A percentile compares a stretch with the other conserved stretches of the same genome.
These are phyloP conservation scores for Penicillium freii DNA, from an alignment of 2,329 filamentous ascomycete genomes.

Conservation along the genomic window DNA sequence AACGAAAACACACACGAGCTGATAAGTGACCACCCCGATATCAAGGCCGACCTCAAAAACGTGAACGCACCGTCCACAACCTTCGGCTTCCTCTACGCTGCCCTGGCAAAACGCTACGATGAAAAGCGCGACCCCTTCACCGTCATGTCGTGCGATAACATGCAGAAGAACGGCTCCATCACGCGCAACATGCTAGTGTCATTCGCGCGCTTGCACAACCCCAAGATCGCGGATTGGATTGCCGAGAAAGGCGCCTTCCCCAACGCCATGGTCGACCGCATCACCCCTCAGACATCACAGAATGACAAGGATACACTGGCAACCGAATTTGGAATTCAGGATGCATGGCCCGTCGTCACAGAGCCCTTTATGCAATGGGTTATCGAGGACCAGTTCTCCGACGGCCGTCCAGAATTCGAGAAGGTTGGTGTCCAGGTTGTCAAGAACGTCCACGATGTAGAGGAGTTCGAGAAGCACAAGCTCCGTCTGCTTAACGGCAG, in stretches of 20 bases:
- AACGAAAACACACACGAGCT: slow-evolving; percentile 59
- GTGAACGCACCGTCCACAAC: slow-evolving; percentile 47
- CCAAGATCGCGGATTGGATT: slow-evolving; percentile 52
- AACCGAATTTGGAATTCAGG: slow-evolving; percentile 49
- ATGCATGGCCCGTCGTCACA: slow-evolving; percentile 55
- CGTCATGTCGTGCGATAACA: slow-evolving; percentile 57
- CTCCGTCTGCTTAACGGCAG: slow-evolving; percentile 55
- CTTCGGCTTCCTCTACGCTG: slow-evolving; percentile 55
- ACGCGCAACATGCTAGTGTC: slow-evolving; percentile 53
- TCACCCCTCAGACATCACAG: slow-evolving; percentile 52
- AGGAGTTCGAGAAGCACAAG: slow-evolving; percentile 58
- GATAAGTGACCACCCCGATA: slow-evolving; percentile 50
- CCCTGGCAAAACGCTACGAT: slow-evolving; percentile 49
- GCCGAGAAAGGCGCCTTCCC: slow-evolving; percentile 50
- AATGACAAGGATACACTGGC: slow-evolving; percentile 49
- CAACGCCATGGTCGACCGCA: slow-evolving; percentile 58
- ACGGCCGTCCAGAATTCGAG: slow-evolving; percentile 54
- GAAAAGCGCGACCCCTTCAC: slow-evolving; percentile 51
- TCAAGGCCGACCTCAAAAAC: slow-evolving; percentile 49
- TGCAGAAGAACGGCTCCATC: slow-evolving; percentile 58
- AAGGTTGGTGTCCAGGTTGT: slow-evolving; percentile 56
- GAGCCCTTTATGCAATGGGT: slow-evolving; percentile 60
- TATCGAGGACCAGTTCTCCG: slow-evolving; percentile 53
- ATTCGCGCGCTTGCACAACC: slow-evolving; percentile 50
- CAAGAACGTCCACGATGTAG: slow-evolving; percentile 51